Percentiles rank a stretch among this genome's conserved stretches.
phyloP scores from a whole-genome alignment of 2,329 filamentous ascomycete species.

The Sporothrix luriei region DNA sequence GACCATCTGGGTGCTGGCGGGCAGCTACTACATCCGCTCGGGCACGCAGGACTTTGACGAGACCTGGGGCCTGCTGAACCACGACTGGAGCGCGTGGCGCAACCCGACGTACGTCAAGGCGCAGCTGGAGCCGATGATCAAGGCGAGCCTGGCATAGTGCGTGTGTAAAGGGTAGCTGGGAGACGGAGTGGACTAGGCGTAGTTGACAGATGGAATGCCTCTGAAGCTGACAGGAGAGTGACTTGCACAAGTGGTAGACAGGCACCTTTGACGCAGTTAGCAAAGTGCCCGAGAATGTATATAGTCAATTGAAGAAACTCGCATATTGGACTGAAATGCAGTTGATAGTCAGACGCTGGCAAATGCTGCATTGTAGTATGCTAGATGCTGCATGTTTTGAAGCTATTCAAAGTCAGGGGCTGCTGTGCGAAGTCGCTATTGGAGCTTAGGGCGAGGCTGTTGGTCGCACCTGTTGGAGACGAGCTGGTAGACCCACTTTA shows the following conservation, averaged over 20 bases:
- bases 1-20: slow-evolving; percentile 62
- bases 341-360: background rate
- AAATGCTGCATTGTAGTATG: background rate
- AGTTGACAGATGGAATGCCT: background rate
- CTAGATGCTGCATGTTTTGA: slow-evolving; percentile 8
- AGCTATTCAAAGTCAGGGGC: slow-evolving; percentile 2
- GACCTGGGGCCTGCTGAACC: slow-evolving; percentile 58
- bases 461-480: background rate
- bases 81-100: slow-evolving; percentile 58
- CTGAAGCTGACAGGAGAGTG: too few species aligned
- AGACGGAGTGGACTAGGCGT: slow-evolving; percentile 21
- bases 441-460: background rate
- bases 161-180: background rate
- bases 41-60: slow-evolving; percentile 61
- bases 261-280: too few species aligned
- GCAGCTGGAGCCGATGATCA: slow-evolving; percentile 48
- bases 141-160: slow-evolving; percentile 35
- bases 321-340: background rate
- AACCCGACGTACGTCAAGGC: slow-evolving; percentile 48
- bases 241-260: too few species aligned
- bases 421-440: background rate
- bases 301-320: background rate
- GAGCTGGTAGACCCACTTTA: slow-evolving; percentile 22
- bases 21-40: slow-evolving; percentile 60
- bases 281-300: background rate